Base-by-base conservation (phyloP, 1,284 basidiomycete species). In the Tilletiopsis washingtonensis region DNA sequence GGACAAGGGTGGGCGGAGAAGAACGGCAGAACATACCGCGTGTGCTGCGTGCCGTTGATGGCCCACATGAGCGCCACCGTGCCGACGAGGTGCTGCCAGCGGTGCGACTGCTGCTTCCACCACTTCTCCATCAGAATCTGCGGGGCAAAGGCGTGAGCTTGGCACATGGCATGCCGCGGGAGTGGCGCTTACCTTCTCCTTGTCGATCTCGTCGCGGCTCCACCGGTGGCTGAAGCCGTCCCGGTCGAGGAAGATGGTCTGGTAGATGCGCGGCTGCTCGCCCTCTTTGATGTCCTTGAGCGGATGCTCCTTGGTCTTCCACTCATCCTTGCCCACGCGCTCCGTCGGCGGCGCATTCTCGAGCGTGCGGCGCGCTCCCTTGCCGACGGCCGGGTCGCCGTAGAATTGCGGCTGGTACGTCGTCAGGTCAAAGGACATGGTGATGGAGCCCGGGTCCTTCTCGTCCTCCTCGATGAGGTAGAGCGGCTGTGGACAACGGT, bases 211-310 rank as follows among this genome's bases (percentile, higher is more conserved):
- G 39, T 73, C 71, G 53, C 76, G 76, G 2, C 79, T 80, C 81
- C 81, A 83, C 34, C 77, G 69, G 2, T 77, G 47, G 40, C 76
- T 69, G 32, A n/a, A n/a, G n/a, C 76, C 77, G 23, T 78, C 76
- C 25, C 79, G 75, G 67, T 83, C 79, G 19, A 82, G 75, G 69
- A 82, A 82, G 61, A 83, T 82, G 9, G 81, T 82, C 71, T 82
- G 81, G 69, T 81, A 82, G n/a, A 82, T 77, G 59, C 82, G 81
- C 48, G 76, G 53, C 27, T 54, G 32, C 17, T 32, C 19, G 20
- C 41, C 53, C n/a, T n/a, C n/a, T n/a, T n/a, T n/a, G n/a, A n/a
- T n/a, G 47, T 76, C 64, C 24, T 76, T 57, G 1, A 74, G 72
- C 0, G 74, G 59, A 37, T 59, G 54, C 27, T 53, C 44, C 14